Evolutionary conservation across 352 stramenopile species (phyloP), one percentile per base, ranked within the genome.

Genomic region (Globisporangium echinulatum): DNA sequence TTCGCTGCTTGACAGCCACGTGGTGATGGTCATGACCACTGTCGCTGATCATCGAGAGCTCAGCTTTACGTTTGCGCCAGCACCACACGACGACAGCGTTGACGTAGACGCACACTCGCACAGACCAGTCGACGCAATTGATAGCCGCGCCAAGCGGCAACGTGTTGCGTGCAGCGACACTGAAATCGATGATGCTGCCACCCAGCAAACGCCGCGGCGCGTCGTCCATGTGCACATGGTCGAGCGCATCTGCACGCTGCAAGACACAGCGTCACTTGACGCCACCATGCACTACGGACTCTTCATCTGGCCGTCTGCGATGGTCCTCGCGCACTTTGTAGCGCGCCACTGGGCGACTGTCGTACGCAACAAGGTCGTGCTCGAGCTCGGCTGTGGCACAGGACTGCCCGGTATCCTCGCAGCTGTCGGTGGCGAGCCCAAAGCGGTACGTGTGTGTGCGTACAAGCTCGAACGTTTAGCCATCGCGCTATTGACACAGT

Each of bases 321-420:
- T 80, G 38, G 56, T 83, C 36, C 56, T 90, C 17, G 75, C 77
- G 44, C 70, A 69, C 15, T 86, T 82, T 56, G 33, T 90, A 17
- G 76, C 74, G 1, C 64, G 64, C 15, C 52, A 86, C 49, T 51
- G 49, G 10, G 33, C 49, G 25, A 61, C 33, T 6, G 52, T 87
- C 8, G 39, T 61, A n/a, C 53, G 47, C 0, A 55, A 66, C n/a
- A 80, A 82, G 52, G 63, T 79, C 8, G 66, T 88, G 8, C 60
- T 88, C 54, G 79, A 90, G 59, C 52, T 90, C 43, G 78, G 79
- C 7, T 92, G 82, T 47, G 80, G 82, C 17, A 90, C 75, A 15
- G 82, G 73, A 10, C 64, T 92, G 8, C 79, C 79, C 3, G 81
- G 76, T 8, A 86, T 92, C 59, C 62, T 88, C 13, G 69, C 77